Conservation (phyloP, 1,284 basidiomycete species). For the Vanrija pseudolonga region DNA sequence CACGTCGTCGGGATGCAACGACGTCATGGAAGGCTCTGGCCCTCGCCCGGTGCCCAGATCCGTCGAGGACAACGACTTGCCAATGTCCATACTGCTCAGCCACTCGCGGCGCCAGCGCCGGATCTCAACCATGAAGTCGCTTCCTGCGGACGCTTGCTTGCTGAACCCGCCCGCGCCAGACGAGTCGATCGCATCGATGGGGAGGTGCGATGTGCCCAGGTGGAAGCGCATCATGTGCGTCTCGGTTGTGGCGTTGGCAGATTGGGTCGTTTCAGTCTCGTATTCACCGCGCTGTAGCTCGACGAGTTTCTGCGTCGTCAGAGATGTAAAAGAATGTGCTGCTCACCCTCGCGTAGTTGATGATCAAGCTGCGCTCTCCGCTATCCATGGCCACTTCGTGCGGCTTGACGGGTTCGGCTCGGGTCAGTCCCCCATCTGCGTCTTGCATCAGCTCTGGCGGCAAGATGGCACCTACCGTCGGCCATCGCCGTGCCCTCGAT, state of each 20-base stretch:
- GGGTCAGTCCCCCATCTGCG: too few species aligned
- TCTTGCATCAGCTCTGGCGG: too few species aligned
- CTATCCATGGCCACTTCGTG: too few species aligned
- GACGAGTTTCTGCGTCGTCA: conserved; percentile 40
- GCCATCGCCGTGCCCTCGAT: conserved; percentile 48
- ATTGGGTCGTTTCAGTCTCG: conserved; percentile 36
- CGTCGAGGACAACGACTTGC: too few species aligned
- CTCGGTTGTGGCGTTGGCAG: too few species aligned
- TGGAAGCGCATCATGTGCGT: not conserved
- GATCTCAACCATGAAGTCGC: not conserved
- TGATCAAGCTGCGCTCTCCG: too few species aligned
- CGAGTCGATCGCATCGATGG: conserved; percentile 31
- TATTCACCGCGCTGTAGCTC: conserved; percentile 50
- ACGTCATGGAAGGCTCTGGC: conserved; percentile 38
- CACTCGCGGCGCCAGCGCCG: not conserved
- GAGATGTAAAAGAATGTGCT: not conserved
- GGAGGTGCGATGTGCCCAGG: conserved; percentile 39
- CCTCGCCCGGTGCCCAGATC: conserved; percentile 4
- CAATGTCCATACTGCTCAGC: too few species aligned
- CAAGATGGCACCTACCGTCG: too few species aligned
- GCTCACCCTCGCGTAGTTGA: too few species aligned
- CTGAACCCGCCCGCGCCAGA: too few species aligned
- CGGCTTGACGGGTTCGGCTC: too few species aligned
- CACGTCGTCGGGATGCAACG: conserved; percentile 42
- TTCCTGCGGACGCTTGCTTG: not conserved